Evolutionary conservation across 495 filamentous ascomycete genomes (phyloP).

Genomic region (Schizothecium vesticola): DNA sequence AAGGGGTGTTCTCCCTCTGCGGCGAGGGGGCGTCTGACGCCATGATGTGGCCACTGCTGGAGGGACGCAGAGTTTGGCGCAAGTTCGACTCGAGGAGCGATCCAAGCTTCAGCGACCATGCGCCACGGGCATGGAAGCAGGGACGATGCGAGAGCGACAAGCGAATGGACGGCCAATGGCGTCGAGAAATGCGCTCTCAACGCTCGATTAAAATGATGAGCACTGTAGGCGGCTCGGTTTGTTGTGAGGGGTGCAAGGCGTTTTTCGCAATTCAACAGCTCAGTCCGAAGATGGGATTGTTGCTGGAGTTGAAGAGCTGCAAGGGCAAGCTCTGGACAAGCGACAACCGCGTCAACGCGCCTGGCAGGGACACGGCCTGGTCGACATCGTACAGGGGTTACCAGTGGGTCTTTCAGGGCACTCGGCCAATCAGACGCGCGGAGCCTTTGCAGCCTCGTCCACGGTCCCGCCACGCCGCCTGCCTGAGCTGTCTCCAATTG

Average conservation of each 20-base stretch:
- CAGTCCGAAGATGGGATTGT: not conserved
- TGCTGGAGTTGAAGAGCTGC: not conserved
- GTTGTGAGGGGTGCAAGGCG: not conserved
- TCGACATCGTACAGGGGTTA: not conserved
- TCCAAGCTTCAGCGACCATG: not conserved
- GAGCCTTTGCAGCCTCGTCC: not conserved
- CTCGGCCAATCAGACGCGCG: not conserved
- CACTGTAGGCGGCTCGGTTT: not conserved
- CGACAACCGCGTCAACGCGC: not conserved
- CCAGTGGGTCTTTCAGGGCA: not conserved
- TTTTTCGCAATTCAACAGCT: not conserved
- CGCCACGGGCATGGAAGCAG: not conserved
- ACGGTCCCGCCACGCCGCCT: not conserved
- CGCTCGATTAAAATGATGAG: not conserved
- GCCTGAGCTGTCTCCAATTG: not conserved
- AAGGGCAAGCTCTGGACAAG: not conserved
- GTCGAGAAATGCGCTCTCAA: not conserved
- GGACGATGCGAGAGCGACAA: not conserved
- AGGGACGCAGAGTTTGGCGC: not conserved
- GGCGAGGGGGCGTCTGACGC: slow-evolving; percentile 33
- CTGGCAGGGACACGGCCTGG: too few relatives aligned
- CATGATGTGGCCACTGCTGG: slow-evolving; percentile 21
- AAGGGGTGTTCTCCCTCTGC: slow-evolving; percentile 38
- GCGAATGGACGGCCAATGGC: not conserved
- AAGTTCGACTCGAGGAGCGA: not conserved